A percentile compares a stretch with the other conserved stretches of the same genome.
phyloP scores from a whole-genome alignment of 768 basidiomycete species.

The Auriscalpium orientale region DNA sequence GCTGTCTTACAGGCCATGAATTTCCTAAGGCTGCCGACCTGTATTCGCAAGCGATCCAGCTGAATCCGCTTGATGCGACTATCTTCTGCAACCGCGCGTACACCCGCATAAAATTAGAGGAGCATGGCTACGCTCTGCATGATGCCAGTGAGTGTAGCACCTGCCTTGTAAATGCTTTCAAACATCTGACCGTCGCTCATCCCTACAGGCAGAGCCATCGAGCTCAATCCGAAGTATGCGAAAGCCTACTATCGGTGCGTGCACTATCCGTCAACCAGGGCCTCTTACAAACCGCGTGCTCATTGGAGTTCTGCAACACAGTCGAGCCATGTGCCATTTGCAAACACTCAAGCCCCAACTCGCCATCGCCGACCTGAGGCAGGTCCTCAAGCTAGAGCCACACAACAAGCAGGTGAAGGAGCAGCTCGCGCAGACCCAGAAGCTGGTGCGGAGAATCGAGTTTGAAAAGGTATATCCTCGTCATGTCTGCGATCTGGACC shows the following conservation, averaged over 20 bases:
- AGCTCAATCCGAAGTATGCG: slow-evolving; percentile 81
- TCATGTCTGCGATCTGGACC: background rate
- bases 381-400: slow-evolving; percentile 76
- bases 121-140: slow-evolving; percentile 85
- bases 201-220: slow-evolving; percentile 67
- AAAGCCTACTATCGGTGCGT: slow-evolving; percentile 83
- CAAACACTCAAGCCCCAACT: slow-evolving; percentile 82
- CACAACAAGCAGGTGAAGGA: slow-evolving; percentile 71
- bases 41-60: slow-evolving; percentile 79
- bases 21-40: slow-evolving; percentile 70
- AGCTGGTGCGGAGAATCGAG: slow-evolving; percentile 81
- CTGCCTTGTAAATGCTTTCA: background rate
- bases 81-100: slow-evolving; percentile 94
- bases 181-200: background rate
- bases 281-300: background rate
- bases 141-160: slow-evolving; percentile 65
- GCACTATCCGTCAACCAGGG: background rate
- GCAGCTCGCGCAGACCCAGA: slow-evolving; percentile 84
- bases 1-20: slow-evolving; percentile 44
- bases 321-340: slow-evolving; percentile 86
- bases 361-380: slow-evolving; percentile 85
- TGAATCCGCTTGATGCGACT: slow-evolving; percentile 83
- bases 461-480: slow-evolving; percentile 68
- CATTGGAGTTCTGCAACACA: slow-evolving; percentile 19
- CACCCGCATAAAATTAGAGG: slow-evolving; percentile 85